Percentiles rank a stretch among this genome's conserved stretches.
Evolutionary conservation across 2,329 filamentous ascomycete species (phyloP).

Genomic region (Botrytis fabae): DNA sequence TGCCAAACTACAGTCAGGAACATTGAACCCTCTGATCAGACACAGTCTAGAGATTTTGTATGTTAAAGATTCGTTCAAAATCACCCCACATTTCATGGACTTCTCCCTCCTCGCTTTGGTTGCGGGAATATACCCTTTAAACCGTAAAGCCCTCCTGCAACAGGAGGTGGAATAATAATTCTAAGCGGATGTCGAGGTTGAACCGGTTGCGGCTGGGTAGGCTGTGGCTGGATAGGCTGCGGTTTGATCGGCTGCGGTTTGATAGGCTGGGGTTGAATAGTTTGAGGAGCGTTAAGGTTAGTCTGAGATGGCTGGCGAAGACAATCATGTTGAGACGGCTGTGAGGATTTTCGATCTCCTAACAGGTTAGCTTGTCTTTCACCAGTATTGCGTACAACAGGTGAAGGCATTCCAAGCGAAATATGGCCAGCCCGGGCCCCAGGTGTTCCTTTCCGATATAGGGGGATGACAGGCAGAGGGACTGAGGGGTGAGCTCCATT

Average conservation of each 20-base stretch:
- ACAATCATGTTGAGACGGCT: neutral
- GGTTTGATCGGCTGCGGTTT: neutral
- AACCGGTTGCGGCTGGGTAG: neutral
- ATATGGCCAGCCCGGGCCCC: neutral
- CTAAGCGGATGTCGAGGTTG: neutral
- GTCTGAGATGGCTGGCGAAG: neutral
- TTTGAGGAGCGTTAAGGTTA: neutral
- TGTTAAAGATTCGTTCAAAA: neutral
- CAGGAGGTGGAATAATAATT: neutral
- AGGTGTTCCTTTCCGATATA: neutral
- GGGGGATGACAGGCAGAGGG: neutral
- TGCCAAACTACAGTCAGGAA: neutral
- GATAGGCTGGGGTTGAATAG: neutral
- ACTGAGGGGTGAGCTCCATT: neutral
- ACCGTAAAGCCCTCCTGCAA: slow-evolving; percentile 5
- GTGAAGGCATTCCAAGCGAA: neutral
- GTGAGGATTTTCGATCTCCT: neutral
- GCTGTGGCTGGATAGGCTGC: no score
- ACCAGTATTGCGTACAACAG: neutral
- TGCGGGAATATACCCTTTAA: neutral
- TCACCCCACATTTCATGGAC: no score
- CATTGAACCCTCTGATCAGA: neutral
- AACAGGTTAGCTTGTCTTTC: neutral
- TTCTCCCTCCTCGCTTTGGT: neutral
- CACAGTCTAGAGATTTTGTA: neutral